Base-by-base conservation (phyloP, 1,284 basidiomycete species). In the Meripilus lineatus region DNA sequence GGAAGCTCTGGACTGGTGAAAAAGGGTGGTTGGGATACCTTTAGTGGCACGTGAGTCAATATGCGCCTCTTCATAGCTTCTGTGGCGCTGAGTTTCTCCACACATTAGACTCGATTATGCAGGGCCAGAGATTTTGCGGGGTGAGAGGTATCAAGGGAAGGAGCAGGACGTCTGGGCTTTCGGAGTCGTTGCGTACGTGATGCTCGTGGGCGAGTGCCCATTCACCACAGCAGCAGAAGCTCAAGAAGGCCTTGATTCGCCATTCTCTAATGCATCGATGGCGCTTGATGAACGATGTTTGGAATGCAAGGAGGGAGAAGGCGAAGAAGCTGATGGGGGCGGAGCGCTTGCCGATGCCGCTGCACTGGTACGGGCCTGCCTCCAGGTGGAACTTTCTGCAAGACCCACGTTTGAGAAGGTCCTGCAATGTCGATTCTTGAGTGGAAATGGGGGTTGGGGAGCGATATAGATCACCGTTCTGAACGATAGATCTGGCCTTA, bases 161-260 rank as follows among this genome's bases (percentile, higher is more conserved):
- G 93, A 95, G 61, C 94, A 98, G 66, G 95, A 99, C 56, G 85
- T 99, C 0, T 99, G 95, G 95, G 95, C 95, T 1, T 88, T 96
- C 46, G 95, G 95, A n/a, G 93, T 98, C 10, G 91, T 99, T 14
- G 91, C 86, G 10, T 99, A 94, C 62, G 96, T 99, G 44, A 79
- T 99, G 46, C 77, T 99, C 13, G 88, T 93, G 20, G 95, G 95
- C 17, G 93, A 97, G 69, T 96, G 92, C 56, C 93, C 94, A 1
- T 96, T 96, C 69, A 81, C 86, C 64, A 89, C 86, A 3, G 84
- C 87, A 2, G 82, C 79, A 33, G 90, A 93, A 63, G 88, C 90
- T 0, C 86, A 89, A 56, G 81, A 81, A 41, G 89, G 89, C 0
- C 69, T 92, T 8, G 65, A 71, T 41, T 88, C 86, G 1, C 84